Percentiles rank a stretch among this genome's conserved stretches.
These are phyloP conservation scores for Globisporangium acanthophoron DNA, from an alignment of 352 stramenopile genomes.

Conservation along the genomic window DNA sequence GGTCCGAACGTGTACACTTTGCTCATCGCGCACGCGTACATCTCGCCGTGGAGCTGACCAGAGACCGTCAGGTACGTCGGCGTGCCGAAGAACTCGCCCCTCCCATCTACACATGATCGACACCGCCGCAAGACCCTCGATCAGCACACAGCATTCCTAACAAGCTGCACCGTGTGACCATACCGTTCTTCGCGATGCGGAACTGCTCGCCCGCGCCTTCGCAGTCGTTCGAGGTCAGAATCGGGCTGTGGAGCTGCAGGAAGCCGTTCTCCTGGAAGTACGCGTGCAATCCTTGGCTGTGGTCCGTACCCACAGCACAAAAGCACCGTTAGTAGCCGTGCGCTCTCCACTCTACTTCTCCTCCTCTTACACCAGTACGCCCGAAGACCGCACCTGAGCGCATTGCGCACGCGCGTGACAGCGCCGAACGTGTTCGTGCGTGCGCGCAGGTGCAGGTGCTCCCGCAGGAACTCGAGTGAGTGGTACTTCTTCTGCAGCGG, in stretches of 20 bases:
- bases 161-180: constrained; percentile 4
- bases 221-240: constrained; percentile 97
- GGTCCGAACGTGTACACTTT: constrained; percentile 99
- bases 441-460: constrained; percentile 94
- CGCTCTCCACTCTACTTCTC: background rate
- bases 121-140: background rate
- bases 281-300: constrained; percentile 53
- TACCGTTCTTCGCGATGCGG: constrained; percentile 81
- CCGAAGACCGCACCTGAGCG: constrained; percentile 48
- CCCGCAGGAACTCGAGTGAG: constrained; percentile 96
- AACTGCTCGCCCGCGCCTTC: constrained; percentile 99
- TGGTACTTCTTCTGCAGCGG: constrained; percentile 99
- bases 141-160: background rate
- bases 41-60: constrained; percentile 94
- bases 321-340: background rate
- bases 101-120: constrained; percentile 47
- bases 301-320: constrained; percentile 1
- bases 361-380: background rate
- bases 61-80: constrained; percentile 89
- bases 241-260: constrained; percentile 84
- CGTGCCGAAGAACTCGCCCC: constrained; percentile 94
- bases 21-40: constrained; percentile 94
- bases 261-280: constrained; percentile 83
- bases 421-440: constrained; percentile 96
- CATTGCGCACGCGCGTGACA: constrained; percentile 92